Base-by-base conservation (phyloP, 306 rosid genomes). In the Abrus precatorius region DNA sequence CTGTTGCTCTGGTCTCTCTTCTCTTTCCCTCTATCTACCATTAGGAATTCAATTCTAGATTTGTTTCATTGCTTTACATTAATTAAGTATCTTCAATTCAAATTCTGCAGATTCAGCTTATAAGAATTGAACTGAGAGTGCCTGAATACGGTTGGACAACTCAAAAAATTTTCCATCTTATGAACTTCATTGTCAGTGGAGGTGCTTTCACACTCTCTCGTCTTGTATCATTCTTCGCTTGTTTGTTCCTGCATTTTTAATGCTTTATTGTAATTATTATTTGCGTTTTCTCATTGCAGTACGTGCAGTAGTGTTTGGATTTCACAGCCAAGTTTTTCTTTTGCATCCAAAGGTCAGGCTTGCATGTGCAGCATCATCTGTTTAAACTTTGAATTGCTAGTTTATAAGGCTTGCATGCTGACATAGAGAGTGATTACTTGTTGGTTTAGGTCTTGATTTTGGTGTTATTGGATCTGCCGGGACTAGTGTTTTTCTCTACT, bases 131-230 rank as follows among this genome's bases (percentile, higher is more conserved):
- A 84, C 48, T 93, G 43, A 90, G 99, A 93, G 99, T 95, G 33
- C 99, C 99, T 3, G 95, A 93, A 57, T 95, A 90, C 60, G 96
- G 99, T 11, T 95, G 99, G 99, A 95, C 99, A 1, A 95, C 97
- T 3, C 99, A 95, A 87, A 95, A 95, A 74, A 90, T 95, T 73
- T 95, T 95, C 60, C 99, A 95, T 87, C 94, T 95, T 48, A 93
- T 93, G 99, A 95, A 95, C 84, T 95, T 95, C 88, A 76, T 95
- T 74, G 89, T 95, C 69, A 93, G 87, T 78, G 98, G 98, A 90
- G 98, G 99, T 95, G 34, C 78, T 86, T 87, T 87, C 47, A 55
- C 66, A 32, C 13, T 40, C 64, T 50, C 62, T 69, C 28, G 1
- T 61, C 43, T 30, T 20, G 20, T 20, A 36, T 12, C 1, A 3